Evolutionary conservation across 2,329 filamentous ascomycete genomes (phyloP).

Genomic region (Leptographium galeiforme): DNA sequence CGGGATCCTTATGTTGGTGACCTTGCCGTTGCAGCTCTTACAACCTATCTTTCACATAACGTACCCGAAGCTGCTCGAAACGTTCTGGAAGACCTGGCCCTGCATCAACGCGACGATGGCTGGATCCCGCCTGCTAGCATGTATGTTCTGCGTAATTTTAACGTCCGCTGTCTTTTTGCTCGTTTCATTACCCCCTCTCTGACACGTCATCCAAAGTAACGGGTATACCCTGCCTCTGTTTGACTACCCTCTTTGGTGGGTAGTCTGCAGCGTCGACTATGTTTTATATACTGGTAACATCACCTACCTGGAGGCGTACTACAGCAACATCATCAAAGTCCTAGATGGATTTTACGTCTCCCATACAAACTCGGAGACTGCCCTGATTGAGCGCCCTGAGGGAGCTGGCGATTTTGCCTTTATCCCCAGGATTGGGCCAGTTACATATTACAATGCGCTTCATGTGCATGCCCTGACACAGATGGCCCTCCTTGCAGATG

Average conservation of each 20-base stretch:
- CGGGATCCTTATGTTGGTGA: conserved; percentile 40
- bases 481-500: conserved; percentile 28
- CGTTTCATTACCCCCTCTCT: not conserved
- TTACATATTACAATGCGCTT: conserved; percentile 39
- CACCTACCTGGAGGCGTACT: conserved; percentile 27
- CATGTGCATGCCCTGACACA: conserved; percentile 31
- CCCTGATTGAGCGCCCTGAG: conserved; percentile 26
- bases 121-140: conserved; percentile 43
- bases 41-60: conserved; percentile 33
- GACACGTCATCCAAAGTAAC: conserved; percentile 15
- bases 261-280: conserved; percentile 32
- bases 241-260: conserved; percentile 41
- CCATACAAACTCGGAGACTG: conserved; percentile 24
- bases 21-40: conserved; percentile 33
- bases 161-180: not conserved
- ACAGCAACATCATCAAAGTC: conserved; percentile 23
- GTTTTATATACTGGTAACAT: conserved; percentile 35
- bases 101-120: conserved; percentile 34
- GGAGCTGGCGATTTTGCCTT: conserved; percentile 40
- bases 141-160: conserved; percentile 15
- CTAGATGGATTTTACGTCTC: conserved; percentile 33
- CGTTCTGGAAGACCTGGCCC: conserved; percentile 33
- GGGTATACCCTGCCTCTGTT: conserved; percentile 34
- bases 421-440: conserved; percentile 28
- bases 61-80: conserved; percentile 26